These are phyloP conservation scores for Coprinopsis cinerea DNA, from an alignment of 768 basidiomycete species.

Conservation along the genomic window DNA sequence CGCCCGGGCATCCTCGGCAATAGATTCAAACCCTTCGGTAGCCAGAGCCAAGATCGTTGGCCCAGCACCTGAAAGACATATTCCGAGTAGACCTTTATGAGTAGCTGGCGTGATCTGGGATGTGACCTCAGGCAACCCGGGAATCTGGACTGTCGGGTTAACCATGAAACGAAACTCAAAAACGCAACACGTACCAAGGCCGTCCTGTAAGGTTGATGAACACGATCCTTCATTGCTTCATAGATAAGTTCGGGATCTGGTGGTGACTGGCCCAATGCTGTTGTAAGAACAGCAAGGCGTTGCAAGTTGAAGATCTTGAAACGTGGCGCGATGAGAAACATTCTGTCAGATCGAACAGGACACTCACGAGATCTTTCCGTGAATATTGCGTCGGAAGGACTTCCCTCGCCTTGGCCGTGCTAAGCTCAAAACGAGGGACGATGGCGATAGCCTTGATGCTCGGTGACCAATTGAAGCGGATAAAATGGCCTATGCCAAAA, in stretches of 20 bases:
- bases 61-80: constrained; percentile 96
- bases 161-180: constrained; percentile 1
- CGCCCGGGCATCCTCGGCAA: constrained; percentile 72
- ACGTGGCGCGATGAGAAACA: constrained; percentile 5
- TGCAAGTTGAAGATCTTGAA: constrained; percentile 94
- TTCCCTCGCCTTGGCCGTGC: constrained; percentile 89
- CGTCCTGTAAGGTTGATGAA: constrained; percentile 96
- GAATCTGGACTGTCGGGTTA: constrained; percentile 55
- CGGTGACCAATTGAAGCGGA: constrained; percentile 81
- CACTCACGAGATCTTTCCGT: constrained; percentile 81
- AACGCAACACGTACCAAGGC: constrained; percentile 56
- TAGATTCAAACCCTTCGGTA: constrained; percentile 73
- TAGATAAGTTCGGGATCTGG: constrained; percentile 96
- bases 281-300: constrained; percentile 91
- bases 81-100: constrained; percentile 93
- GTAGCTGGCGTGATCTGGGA: constrained; percentile 79
- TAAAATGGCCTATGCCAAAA: constrained; percentile 86
- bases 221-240: constrained; percentile 97
- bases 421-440: constrained; percentile 92
- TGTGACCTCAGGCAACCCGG: constrained; percentile 91
- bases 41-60: constrained; percentile 97
- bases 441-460: constrained; percentile 90
- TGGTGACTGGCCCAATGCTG: constrained; percentile 83
- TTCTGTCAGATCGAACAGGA: neutral
- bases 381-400: constrained; percentile 84